Conservation (phyloP, 2,329 filamentous ascomycete species). For the Cordyceps pruinosa region DNA sequence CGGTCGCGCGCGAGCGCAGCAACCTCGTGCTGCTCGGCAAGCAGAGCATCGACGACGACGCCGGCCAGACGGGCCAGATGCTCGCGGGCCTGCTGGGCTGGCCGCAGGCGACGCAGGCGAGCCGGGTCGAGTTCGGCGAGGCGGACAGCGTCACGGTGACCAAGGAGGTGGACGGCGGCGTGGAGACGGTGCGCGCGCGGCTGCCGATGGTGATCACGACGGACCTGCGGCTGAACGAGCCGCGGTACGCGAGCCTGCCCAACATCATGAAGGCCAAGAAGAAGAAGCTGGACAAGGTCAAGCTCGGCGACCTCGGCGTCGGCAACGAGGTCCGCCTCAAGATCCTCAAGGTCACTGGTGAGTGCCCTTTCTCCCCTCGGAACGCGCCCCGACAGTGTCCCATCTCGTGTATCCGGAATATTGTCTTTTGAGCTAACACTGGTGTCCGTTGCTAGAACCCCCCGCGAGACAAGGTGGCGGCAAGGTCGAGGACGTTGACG, state of each 20-base stretch:
- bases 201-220: slow-evolving; percentile 93
- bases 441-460: too few relatives aligned
- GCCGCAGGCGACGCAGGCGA: slow-evolving; percentile 92
- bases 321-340: slow-evolving; percentile 71
- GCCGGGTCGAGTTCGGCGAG: slow-evolving; percentile 69
- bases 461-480: slow-evolving; percentile 81
- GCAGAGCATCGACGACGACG: slow-evolving; percentile 96
- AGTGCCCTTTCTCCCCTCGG: too few relatives aligned
- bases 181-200: slow-evolving; percentile 79
- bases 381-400: too few relatives aligned
- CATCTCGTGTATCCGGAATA: too few relatives aligned
- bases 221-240: slow-evolving; percentile 89
- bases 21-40: slow-evolving; percentile 94
- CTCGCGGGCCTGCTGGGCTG: slow-evolving; percentile 85
- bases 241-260: slow-evolving; percentile 86
- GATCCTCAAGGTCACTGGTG: slow-evolving; percentile 80
- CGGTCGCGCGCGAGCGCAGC: slow-evolving; percentile 75
- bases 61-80: slow-evolving; percentile 96
- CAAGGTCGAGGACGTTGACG: slow-evolving; percentile 96
- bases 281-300: slow-evolving; percentile 95
- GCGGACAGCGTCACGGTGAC: slow-evolving; percentile 68
- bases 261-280: slow-evolving; percentile 99
- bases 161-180: slow-evolving; percentile 90
- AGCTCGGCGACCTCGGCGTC: slow-evolving; percentile 71
- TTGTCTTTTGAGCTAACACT: too few relatives aligned